Evolutionary conservation across 2,329 filamentous ascomycete species (phyloP), one percentile per base, ranked within the genome.

Genomic region (Penicillium expansum): DNA sequence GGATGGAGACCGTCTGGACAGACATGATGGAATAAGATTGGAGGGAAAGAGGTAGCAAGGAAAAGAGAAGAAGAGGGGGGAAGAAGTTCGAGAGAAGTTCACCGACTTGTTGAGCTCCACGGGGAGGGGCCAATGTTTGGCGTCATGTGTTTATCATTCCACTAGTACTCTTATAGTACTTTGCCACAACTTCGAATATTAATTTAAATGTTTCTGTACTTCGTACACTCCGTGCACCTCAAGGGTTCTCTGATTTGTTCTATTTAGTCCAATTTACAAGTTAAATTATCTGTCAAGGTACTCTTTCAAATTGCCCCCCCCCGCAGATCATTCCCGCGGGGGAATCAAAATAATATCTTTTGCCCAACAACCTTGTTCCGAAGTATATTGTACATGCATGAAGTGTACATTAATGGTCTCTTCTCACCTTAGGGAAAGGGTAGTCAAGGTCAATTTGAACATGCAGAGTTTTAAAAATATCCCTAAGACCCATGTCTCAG

Each of bases 1-100:
- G 84, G 77, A 87, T 79, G 74, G 80, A 84, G 91, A 96, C 94
- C 71, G 63, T 83, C 29, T 52, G 49, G 57, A 55, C 47, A 27
- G 39, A 49, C 52, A 55, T 41, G 16, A 49, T 55, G 37, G 44
- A 48, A 56, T 44, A 59, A 52, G 20, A 38, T 44, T 38, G 29
- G 33, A 41, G 55, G 33, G 37, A 42, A 18, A 53, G 33, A 33
- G 38, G 49, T 41, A 42, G 48, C 52, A 48, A 58, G 55, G 39
- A 43, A 44, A 44, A 27, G 47, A 48, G 35, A 47, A 47, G 48
- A 42, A 49, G 53, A 59, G 32, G 38, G 43, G 44, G 42, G 43
- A 59, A 49, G 52, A 60, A 50, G 24, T 30, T 35, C 33, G 32
- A 37, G 35, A 37, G 49, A 60, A 59, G 55, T 57, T 70, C 52